Percentiles rank a stretch among this genome's conserved stretches.
These are phyloP conservation scores for Tritrichomonas foetus DNA, from an alignment of 208 protist genomes.

Conservation along the genomic window DNA sequence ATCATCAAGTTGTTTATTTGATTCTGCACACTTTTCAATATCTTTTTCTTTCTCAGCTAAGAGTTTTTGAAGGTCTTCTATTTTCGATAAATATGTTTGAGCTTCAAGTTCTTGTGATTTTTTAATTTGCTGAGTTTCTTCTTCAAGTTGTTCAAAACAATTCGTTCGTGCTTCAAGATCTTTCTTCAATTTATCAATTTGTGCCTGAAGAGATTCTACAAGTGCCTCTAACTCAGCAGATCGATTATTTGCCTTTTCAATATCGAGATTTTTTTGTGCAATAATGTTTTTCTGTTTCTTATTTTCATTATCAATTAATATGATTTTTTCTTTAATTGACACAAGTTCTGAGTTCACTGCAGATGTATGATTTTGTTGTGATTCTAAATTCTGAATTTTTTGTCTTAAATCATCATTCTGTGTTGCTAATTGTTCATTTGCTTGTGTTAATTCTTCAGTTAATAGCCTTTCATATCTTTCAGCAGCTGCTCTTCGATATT, in stretches of 20 bases:
- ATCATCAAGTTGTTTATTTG: background rate
- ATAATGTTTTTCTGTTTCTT: background rate
- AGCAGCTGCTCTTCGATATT: background rate
- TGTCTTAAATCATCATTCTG: background rate
- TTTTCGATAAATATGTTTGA: background rate
- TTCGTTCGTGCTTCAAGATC: background rate
- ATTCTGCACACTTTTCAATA: background rate
- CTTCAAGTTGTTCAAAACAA: background rate
- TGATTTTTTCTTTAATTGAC: background rate
- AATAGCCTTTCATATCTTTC: background rate
- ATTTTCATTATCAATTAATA: background rate
- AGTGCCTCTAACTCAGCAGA: background rate
- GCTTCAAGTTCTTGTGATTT: background rate
- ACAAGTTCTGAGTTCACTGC: background rate
- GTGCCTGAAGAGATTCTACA: background rate
- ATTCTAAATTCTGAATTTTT: background rate
- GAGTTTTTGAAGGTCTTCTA: background rate
- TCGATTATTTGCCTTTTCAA: background rate
- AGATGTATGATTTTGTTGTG: background rate
- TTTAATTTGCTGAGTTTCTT: background rate
- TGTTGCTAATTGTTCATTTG: background rate
- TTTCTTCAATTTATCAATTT: constrained; percentile 26
- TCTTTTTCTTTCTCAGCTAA: background rate
- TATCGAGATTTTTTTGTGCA: background rate
- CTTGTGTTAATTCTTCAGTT: background rate